These are phyloP conservation scores for Ophiostoma sp. DNA, from an alignment of 2,329 filamentous ascomycete genomes.

Conservation along the genomic window DNA sequence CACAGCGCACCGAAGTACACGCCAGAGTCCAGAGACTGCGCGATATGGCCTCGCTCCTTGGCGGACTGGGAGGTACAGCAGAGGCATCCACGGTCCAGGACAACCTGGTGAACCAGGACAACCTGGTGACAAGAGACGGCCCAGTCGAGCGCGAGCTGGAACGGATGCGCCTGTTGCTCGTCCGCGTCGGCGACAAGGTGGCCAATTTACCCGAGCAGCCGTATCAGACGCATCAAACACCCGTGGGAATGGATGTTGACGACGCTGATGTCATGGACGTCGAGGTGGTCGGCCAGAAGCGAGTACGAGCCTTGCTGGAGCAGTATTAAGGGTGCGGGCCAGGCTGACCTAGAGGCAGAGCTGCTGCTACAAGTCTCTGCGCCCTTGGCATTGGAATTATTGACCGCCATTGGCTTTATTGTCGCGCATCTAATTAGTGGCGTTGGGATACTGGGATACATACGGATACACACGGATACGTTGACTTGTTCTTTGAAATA, in stretches of 20 bases:
- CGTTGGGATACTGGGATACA: background rate
- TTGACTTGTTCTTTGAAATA: background rate
- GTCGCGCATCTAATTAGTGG: background rate
- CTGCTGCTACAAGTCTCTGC: background rate
- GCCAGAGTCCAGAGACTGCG: constrained; percentile 42
- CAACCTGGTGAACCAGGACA: constrained; percentile 64
- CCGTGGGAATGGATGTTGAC: constrained; percentile 25
- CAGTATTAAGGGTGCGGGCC: constrained; percentile 3
- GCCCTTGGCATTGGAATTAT: background rate
- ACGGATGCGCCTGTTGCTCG: constrained; percentile 58
- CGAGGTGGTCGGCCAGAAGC: constrained; percentile 38
- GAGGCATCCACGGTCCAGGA: constrained; percentile 46
- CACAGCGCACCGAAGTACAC: constrained; percentile 37
- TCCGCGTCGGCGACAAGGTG: constrained; percentile 53
- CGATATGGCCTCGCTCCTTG: constrained; percentile 46
- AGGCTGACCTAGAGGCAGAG: background rate
- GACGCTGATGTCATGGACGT: constrained; percentile 26
- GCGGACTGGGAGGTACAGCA: constrained; percentile 38
- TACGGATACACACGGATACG: background rate
- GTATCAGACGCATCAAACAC: background rate
- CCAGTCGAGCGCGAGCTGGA: constrained; percentile 61
- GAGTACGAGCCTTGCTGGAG: constrained; percentile 40
- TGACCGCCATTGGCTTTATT: background rate
- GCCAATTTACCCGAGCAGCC: constrained; percentile 31
- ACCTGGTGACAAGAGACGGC: constrained; percentile 60